phyloP scores from a whole-genome alignment of 1,284 basidiomycete species.

The Puccinia triticina region DNA sequence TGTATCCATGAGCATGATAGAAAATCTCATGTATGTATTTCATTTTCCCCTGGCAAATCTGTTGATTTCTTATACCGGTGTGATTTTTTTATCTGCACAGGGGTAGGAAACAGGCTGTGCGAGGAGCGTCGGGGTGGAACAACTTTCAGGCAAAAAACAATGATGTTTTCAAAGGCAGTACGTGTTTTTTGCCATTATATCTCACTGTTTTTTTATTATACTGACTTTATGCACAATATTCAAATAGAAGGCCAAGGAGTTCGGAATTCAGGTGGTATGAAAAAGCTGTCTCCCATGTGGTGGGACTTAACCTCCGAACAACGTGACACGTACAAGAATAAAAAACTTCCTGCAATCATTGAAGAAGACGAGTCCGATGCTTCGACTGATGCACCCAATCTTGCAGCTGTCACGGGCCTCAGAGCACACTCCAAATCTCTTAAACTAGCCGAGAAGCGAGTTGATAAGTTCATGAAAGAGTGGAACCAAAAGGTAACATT shows the following conservation, averaged over 20 bases:
- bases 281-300: neutral
- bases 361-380: neutral
- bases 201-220: neutral
- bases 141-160: neutral
- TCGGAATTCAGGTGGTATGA: neutral
- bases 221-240: neutral
- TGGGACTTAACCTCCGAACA: neutral
- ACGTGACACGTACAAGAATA: neutral
- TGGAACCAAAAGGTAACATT: conserved; percentile 10
- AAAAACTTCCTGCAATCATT: neutral
- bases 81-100: neutral
- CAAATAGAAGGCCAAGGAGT: conserved; percentile 12
- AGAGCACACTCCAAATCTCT: conserved; percentile 6
- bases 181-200: neutral
- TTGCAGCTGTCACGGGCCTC: neutral
- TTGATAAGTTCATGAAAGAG: neutral
- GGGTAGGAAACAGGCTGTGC: neutral
- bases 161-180: neutral
- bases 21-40: neutral
- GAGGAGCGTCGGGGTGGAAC: neutral
- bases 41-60: neutral
- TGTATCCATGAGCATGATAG: conserved; percentile 13
- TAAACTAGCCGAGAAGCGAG: neutral
- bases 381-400: neutral
- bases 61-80: neutral